Conservation (phyloP, 768 basidiomycete species). For the Lyophyllum semitale region DNA sequence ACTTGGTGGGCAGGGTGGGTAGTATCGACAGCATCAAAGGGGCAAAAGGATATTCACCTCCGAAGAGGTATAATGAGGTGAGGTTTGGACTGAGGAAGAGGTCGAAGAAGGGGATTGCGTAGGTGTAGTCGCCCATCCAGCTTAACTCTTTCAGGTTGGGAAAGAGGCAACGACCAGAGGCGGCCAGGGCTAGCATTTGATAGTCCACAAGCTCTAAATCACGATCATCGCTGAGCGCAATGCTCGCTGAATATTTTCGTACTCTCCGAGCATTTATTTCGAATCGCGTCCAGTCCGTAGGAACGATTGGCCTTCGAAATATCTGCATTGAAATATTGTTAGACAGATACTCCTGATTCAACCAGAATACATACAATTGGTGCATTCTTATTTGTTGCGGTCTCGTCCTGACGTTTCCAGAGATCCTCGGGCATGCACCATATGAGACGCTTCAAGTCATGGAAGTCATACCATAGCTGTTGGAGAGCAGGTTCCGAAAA, state of each 20-base stretch:
- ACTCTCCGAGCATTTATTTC: neutral
- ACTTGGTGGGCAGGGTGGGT: neutral
- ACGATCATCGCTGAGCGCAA: neutral
- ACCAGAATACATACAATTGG: neutral
- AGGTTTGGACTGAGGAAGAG: neutral
- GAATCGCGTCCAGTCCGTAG: constrained; percentile 2
- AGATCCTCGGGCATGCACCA: constrained; percentile 3
- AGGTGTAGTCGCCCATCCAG: neutral
- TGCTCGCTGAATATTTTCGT: neutral
- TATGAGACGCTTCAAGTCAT: neutral
- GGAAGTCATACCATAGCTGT: neutral
- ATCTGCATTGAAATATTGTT: neutral
- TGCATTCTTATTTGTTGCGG: neutral
- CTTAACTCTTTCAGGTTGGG: neutral
- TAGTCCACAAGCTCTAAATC: neutral
- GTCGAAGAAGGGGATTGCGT: neutral
- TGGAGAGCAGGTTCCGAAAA: neutral
- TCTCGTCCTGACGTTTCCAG: neutral
- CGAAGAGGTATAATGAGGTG: neutral
- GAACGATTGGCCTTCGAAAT: neutral
- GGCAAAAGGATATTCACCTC: neutral
- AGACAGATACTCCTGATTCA: neutral
- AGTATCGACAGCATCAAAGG: neutral
- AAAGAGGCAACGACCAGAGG: neutral
- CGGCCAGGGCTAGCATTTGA: neutral